These are phyloP conservation scores for Claviceps africana DNA, from an alignment of 2,329 filamentous ascomycete species.

Conservation along the genomic window DNA sequence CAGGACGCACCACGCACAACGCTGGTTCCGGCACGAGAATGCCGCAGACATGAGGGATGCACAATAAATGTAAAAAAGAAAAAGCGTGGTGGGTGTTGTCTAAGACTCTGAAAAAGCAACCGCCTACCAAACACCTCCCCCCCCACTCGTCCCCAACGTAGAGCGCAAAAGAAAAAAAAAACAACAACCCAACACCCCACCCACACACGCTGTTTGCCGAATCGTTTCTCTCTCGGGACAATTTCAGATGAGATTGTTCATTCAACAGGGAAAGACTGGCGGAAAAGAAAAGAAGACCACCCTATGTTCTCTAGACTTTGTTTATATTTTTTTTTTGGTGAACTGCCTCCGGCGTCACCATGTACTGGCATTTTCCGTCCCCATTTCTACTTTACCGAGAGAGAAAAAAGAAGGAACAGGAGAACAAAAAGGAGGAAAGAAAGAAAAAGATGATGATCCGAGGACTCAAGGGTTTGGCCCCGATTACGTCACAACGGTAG, in stretches of 20 bases:
- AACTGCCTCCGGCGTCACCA: neutral
- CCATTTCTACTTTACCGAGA: neutral
- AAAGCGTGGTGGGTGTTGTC: neutral
- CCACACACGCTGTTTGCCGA: neutral
- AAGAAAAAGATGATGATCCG: neutral
- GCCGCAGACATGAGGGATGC: neutral
- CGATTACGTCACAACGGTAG: conserved; percentile 17
- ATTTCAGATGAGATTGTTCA: neutral
- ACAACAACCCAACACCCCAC: too few species aligned
- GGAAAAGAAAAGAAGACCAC: neutral
- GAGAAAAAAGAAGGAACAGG: neutral
- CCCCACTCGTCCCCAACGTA: too few species aligned
- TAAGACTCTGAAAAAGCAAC: neutral
- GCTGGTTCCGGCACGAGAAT: neutral
- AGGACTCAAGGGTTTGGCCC: conserved; percentile 1
- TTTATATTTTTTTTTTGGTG: neutral
- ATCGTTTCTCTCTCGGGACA: neutral
- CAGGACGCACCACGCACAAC: too few species aligned
- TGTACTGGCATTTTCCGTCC: neutral
- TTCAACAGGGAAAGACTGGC: neutral
- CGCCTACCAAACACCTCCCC: too few species aligned
- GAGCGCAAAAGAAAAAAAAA: too few species aligned
- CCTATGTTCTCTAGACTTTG: too few species aligned
- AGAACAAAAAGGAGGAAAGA: too few species aligned
- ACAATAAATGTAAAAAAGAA: conserved; percentile 3